A percentile compares a stretch with the other conserved stretches of the same genome.
Conservation (phyloP, 495 filamentous ascomycete species). For the Neurospora tetrasperma region DNA sequence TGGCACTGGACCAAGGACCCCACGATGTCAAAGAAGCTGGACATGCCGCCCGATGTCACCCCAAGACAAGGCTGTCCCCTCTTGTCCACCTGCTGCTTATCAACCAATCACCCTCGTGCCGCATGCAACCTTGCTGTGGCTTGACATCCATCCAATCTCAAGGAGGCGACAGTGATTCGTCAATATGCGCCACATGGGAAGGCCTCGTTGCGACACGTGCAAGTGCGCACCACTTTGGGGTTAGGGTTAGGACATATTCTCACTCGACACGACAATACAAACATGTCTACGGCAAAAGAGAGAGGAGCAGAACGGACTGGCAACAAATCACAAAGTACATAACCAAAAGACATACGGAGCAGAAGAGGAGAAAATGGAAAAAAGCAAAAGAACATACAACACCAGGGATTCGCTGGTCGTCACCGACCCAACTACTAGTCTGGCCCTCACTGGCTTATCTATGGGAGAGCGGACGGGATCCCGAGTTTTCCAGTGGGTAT, state of each 20-base stretch:
- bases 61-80: background rate
- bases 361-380: too few relatives aligned
- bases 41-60: background rate
- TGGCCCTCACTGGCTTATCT: background rate
- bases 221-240: background rate
- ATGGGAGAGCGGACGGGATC: background rate
- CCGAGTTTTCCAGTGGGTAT: background rate
- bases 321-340: too few relatives aligned
- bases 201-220: background rate
- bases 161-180: background rate
- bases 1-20: background rate
- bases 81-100: background rate
- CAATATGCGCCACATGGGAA: background rate
- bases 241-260: background rate
- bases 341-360: too few relatives aligned
- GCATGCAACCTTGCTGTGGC: background rate
- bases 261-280: too few relatives aligned
- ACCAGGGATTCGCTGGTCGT: constrained; percentile 32
- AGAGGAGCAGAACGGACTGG: too few relatives aligned
- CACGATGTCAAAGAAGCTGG: background rate
- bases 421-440: constrained; percentile 36
- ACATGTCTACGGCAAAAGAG: too few relatives aligned
- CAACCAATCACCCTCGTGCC: background rate
- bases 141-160: background rate
- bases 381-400: constrained; percentile 23